A percentile compares a stretch with the other conserved stretches of the same genome.
These are phyloP conservation scores for Fusarium abutilonis DNA, from an alignment of 2,329 filamentous ascomycete genomes.

Conservation along the genomic window DNA sequence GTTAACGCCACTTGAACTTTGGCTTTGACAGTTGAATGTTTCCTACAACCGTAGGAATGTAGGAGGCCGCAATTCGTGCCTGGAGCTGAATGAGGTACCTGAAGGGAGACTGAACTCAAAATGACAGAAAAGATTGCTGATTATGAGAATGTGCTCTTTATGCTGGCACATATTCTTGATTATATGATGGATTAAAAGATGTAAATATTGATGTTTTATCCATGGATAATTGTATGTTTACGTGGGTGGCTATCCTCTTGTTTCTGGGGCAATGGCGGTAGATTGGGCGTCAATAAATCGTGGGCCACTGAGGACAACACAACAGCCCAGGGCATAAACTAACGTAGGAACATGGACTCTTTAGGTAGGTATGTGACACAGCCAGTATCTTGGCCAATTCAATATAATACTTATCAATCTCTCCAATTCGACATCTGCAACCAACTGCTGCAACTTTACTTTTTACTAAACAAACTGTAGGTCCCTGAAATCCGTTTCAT, in stretches of 20 bases:
- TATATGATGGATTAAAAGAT: background rate
- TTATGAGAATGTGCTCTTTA: background rate
- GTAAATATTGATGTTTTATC: conserved; percentile 13
- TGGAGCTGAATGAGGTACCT: conserved; percentile 10
- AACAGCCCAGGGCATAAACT: conserved; percentile 13
- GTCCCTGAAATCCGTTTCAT: conserved; percentile 20
- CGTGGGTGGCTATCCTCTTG: conserved; percentile 31
- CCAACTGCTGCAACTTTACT: conserved; percentile 3
- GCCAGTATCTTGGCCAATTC: conserved; percentile 5
- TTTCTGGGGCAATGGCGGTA: conserved; percentile 46
- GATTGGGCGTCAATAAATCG: conserved; percentile 46
- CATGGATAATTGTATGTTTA: conserved; percentile 4
- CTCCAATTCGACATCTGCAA: conserved; percentile 13
- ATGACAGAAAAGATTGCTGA: background rate
- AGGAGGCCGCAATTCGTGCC: conserved; percentile 7
- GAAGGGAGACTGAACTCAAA: background rate
- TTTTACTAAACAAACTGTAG: background rate
- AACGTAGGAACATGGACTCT: conserved; percentile 4
- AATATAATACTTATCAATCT: conserved; percentile 15
- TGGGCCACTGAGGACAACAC: conserved; percentile 40
- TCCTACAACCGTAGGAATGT: conserved; percentile 12
- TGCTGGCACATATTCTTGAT: background rate
- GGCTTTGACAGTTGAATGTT: conserved; percentile 6
- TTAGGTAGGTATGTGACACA: conserved; percentile 19
- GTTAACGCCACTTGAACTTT: conserved; percentile 10